phyloP scores from a whole-genome alignment of 2,329 filamentous ascomycete species.

The Botryotinia convoluta region DNA sequence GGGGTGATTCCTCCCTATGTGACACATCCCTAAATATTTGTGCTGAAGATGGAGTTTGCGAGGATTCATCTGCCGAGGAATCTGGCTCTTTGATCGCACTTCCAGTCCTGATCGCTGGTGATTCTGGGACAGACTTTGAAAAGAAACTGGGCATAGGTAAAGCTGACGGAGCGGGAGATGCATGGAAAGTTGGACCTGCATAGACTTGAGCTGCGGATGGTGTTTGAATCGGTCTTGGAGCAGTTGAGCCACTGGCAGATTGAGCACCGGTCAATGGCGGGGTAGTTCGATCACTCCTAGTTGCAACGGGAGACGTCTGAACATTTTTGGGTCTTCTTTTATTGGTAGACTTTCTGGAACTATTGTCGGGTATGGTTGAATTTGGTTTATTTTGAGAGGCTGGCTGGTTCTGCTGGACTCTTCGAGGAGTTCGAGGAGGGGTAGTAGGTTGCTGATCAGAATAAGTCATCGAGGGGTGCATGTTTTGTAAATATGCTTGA shows the following conservation, averaged over 20 bases:
- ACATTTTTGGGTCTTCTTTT: slow-evolving; percentile 38
- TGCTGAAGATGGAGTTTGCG: slow-evolving; percentile 44
- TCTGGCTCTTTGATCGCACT: slow-evolving; percentile 44
- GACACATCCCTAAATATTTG: slow-evolving; percentile 53
- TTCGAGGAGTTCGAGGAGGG: slow-evolving; percentile 38
- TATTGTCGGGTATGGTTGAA: slow-evolving; percentile 27
- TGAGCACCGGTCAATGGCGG: slow-evolving; percentile 33
- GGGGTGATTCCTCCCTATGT: slow-evolving; percentile 66
- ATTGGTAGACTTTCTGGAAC: slow-evolving; percentile 36
- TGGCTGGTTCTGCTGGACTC: slow-evolving; percentile 25
- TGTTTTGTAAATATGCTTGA: slow-evolving; percentile 41
- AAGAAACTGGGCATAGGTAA: slow-evolving; percentile 89
- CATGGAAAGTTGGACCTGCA: slow-evolving; percentile 91
- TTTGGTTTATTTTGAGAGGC: slow-evolving; percentile 26
- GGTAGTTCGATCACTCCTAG: slow-evolving; percentile 31
- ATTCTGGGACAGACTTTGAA: slow-evolving; percentile 70
- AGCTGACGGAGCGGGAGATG: slow-evolving; percentile 85
- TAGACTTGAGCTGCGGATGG: slow-evolving; percentile 52
- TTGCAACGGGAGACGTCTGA: slow-evolving; percentile 33
- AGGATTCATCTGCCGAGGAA: slow-evolving; percentile 40
- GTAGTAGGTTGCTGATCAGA: slow-evolving; percentile 32
- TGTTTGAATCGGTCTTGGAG: slow-evolving; percentile 43
- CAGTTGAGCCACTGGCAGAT: slow-evolving; percentile 32
- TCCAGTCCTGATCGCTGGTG: slow-evolving; percentile 47
- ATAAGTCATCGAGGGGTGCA: slow-evolving; percentile 29